These are phyloP conservation scores for Kodamaea jinghongensis DNA, from an alignment of 805 yeast genomes.

Conservation along the genomic window DNA sequence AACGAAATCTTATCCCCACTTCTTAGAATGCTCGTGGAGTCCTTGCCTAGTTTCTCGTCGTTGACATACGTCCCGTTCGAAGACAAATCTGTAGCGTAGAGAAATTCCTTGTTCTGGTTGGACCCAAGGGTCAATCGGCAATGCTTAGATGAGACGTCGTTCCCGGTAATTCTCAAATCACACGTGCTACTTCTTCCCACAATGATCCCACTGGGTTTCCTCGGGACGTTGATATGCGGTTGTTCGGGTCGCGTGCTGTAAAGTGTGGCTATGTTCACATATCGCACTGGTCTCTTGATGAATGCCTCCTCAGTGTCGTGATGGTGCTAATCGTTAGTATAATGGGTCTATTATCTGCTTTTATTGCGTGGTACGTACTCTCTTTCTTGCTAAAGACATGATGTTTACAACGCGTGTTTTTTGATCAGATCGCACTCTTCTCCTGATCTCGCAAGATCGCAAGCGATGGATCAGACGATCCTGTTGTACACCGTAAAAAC, in stretches of 20 bases:
- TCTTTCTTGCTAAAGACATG: conserved; percentile 25
- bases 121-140: conserved; percentile 48
- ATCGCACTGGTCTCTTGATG: conserved; percentile 18
- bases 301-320: conserved; percentile 11
- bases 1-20: conserved; percentile 64
- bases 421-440: neutral
- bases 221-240: conserved; percentile 23
- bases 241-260: conserved; percentile 19
- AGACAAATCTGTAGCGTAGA: conserved; percentile 53
- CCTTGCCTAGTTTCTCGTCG: conserved; percentile 50
- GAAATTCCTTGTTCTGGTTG: conserved; percentile 33
- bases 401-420: conserved; percentile 1
- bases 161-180: conserved; percentile 51
- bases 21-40: conserved; percentile 47
- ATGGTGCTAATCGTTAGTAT: conserved; percentile 17
- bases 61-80: conserved; percentile 70
- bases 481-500: too few species aligned
- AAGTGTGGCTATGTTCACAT: conserved; percentile 21
- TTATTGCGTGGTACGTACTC: conserved; percentile 20
- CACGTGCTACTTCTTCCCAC: conserved; percentile 62
- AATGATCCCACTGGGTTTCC: conserved; percentile 24
- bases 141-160: conserved; percentile 66
- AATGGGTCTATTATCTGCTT: neutral
- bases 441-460: neutral
- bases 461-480: neutral